Percentiles rank a stretch among this genome's conserved stretches.
phyloP scores from a whole-genome alignment of 345 rosid species.

The Durio zibethinus region DNA sequence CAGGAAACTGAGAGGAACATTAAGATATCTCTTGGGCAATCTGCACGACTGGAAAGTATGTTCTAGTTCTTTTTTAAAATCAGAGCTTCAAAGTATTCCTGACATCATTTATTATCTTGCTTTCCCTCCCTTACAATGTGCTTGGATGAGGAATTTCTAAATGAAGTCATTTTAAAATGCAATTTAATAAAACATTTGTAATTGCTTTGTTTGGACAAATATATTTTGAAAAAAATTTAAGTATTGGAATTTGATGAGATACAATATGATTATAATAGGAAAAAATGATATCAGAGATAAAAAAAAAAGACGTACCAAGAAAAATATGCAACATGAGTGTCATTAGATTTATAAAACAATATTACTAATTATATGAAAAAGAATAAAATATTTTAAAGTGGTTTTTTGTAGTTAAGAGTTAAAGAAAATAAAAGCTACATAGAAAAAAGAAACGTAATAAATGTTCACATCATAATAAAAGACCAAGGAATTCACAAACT shows the following conservation, averaged over 20 bases:
- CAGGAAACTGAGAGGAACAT: constrained; percentile 88
- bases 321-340: not conserved
- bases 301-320: no score
- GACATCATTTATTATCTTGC: not conserved
- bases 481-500: not conserved
- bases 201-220: not conserved
- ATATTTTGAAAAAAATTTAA: not conserved
- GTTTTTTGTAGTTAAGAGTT: not conserved
- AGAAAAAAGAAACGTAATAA: not conserved
- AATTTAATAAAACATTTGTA: not conserved
- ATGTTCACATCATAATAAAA: not conserved
- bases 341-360: not conserved
- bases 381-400: not conserved
- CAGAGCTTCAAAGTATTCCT: not conserved
- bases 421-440: not conserved
- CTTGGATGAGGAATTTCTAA: not conserved
- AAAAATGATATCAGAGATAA: not conserved
- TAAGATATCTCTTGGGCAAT: constrained; percentile 86
- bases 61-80: constrained; percentile 13
- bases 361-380: not conserved
- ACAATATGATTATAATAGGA: not conserved
- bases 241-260: constrained; percentile 4
- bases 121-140: not conserved
- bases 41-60: constrained; percentile 95
- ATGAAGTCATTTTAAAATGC: not conserved